Evolutionary conservation across 139 green algal species (phyloP).

Genomic region (Pleodorina starrii): DNA sequence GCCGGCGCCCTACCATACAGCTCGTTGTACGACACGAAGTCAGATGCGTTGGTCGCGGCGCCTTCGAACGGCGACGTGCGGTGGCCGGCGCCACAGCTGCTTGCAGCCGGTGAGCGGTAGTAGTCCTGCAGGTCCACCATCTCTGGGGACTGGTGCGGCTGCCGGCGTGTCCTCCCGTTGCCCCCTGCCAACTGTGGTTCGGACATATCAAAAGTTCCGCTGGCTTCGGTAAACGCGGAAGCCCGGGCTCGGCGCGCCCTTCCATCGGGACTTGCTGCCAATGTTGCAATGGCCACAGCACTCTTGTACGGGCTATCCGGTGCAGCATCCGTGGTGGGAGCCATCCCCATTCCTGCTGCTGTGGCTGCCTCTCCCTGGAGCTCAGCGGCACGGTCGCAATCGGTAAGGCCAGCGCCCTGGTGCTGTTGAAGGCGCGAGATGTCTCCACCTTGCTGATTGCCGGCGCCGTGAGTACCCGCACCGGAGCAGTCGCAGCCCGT

Average conservation of each 20-base stretch:
- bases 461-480: too few species aligned
- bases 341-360: neutral
- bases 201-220: neutral
- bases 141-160: neutral
- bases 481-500: too few species aligned
- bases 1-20: neutral
- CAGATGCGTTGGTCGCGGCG: neutral
- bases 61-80: constrained; percentile 17
- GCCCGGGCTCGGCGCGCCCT: neutral
- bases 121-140: constrained; percentile 24
- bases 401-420: too few species aligned
- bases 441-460: neutral
- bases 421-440: neutral
- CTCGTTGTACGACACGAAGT: constrained; percentile 13
- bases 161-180: neutral
- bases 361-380: neutral
- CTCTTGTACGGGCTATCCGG: constrained; percentile 15
- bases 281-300: neutral
- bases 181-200: neutral
- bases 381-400: neutral
- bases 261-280: neutral
- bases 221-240: neutral
- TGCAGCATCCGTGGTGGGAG: neutral
- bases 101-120: neutral
- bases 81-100: neutral